Evolutionary conservation across 2,329 filamentous ascomycete genomes (phyloP), one percentile per base, ranked within the genome.

Genomic region (Fusarium veterinarium): DNA sequence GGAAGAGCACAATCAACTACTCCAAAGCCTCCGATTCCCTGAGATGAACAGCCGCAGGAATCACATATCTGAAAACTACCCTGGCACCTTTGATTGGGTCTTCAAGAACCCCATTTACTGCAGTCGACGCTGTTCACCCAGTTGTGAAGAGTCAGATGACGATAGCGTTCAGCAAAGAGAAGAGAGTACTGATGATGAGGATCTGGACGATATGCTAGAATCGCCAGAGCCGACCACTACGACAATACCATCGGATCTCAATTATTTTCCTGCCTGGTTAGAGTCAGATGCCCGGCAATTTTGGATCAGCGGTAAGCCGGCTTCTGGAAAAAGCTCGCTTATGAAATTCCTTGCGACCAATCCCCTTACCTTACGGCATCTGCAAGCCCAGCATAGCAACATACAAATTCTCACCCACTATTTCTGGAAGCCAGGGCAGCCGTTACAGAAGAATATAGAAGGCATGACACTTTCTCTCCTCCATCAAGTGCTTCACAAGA

Each of bases 311-410:
- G 52, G 52, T 0, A 56, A 56, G 17, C 52, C 52, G 0, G 52
- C 52, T 8, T 56, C 52, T 12, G 52, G 52, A 1, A 56, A 56
- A 9, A 56, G 38, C 52, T 42, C 37, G 2, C 52, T 56, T 0
- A 56, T 44, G 52, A 56, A 56, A 6, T 51, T 51, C 8, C n/a
- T 51, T 10, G n/a, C 48, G 0, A 35, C 31, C 0, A 0, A 35
- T 20, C 11, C 16, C 11, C n/a, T 19, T 0, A 51, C 48, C 0
- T 20, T 35, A 0, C n/a, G 25, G 2, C 31, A 35, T 8, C 0
- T 51, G 0, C n/a, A 25, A 19, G 16, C 16, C 16, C 48, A 14
- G 5, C 3, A 51, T 8, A 35, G 6, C 1, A 51, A 10, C 4
- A 19, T 19, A 0, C 20, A 11, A 20, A 35, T 51, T 0, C 30